Percentiles rank a stretch among this genome's conserved stretches.
phyloP scores from a whole-genome alignment of 306 rosid species.

The Luffa acutangula region DNA sequence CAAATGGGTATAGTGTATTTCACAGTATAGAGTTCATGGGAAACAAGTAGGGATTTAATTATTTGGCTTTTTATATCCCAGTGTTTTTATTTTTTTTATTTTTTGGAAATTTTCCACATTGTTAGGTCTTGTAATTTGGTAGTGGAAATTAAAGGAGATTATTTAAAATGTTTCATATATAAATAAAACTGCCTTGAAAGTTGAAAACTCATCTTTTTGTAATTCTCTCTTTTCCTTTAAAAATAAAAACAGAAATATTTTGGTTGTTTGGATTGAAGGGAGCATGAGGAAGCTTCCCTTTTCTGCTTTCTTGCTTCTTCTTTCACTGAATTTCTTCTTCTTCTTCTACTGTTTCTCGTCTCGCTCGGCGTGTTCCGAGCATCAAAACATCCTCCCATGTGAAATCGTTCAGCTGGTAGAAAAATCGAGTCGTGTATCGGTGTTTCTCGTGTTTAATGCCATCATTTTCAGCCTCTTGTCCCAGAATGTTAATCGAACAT shows the following conservation, averaged over 20 bases:
- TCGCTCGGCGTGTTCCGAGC: not conserved
- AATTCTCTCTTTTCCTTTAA: too few species aligned
- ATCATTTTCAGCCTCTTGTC: not conserved
- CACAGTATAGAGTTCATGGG: too few species aligned
- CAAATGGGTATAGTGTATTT: too few species aligned
- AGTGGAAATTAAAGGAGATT: not conserved
- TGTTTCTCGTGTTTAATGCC: not conserved
- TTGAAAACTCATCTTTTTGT: not conserved
- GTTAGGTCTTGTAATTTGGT: too few species aligned
- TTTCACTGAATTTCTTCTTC: not conserved
- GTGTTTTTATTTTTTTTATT: too few species aligned
- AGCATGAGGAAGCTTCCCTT: not conserved
- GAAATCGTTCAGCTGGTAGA: not conserved
- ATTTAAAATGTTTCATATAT: not conserved
- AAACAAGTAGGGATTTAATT: too few species aligned
- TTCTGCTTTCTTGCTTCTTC: not conserved
- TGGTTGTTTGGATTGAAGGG: not conserved
- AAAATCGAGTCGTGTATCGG: not conserved
- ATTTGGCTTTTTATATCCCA: too few species aligned
- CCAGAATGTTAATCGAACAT: not conserved
- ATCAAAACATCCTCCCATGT: not conserved
- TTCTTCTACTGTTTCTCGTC: not conserved
- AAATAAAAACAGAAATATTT: too few species aligned
- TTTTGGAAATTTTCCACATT: too few species aligned
- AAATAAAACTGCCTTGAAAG: not conserved